phyloP scores from a whole-genome alignment of 352 stramenopile genomes.

The Phytophthora cajani region DNA sequence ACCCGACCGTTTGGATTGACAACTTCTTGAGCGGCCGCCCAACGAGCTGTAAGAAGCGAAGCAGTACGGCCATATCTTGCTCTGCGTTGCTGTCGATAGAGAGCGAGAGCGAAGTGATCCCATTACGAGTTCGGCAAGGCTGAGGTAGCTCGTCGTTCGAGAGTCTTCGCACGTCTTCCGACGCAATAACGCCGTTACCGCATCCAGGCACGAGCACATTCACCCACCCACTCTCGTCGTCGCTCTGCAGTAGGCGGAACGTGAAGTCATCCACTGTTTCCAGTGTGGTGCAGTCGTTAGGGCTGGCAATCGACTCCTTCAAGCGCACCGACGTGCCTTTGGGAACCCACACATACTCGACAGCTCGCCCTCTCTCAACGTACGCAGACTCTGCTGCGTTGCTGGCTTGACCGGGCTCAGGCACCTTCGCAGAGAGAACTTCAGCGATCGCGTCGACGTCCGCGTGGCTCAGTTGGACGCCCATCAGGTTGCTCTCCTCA shows the following conservation, averaged over 20 bases:
- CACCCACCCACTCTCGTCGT: slow-evolving; percentile 28
- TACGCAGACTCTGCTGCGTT: slow-evolving; percentile 17
- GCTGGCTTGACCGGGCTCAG: slow-evolving; percentile 19
- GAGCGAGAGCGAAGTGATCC: slow-evolving; percentile 34
- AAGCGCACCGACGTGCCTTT: slow-evolving; percentile 27
- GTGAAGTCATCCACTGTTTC: slow-evolving; percentile 26
- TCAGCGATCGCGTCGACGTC: slow-evolving; percentile 29
- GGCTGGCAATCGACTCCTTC: slow-evolving; percentile 26
- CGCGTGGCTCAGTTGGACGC: slow-evolving; percentile 22
- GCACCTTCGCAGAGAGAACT: slow-evolving; percentile 27
- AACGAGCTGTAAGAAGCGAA: slow-evolving; percentile 32
- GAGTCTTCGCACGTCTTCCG: slow-evolving; percentile 1
- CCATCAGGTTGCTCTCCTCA: slow-evolving; percentile 32
- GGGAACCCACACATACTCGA: slow-evolving; percentile 19
- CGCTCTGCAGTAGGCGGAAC: slow-evolving; percentile 34
- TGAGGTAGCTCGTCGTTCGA: slow-evolving; percentile 1
- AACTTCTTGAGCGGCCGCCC: slow-evolving; percentile 25
- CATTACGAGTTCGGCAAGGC: background rate
- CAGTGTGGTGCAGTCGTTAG: slow-evolving; percentile 15
- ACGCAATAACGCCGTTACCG: slow-evolving; percentile 32
- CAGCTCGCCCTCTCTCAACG: background rate
- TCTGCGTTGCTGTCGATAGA: slow-evolving; percentile 32
- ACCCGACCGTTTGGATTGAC: slow-evolving; percentile 25
- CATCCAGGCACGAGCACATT: slow-evolving; percentile 44
- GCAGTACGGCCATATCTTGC: slow-evolving; percentile 7